Evolutionary conservation across 306 rosid species (phyloP), one percentile per base, ranked within the genome.

Genomic region (Casuarina equisetifolia): DNA sequence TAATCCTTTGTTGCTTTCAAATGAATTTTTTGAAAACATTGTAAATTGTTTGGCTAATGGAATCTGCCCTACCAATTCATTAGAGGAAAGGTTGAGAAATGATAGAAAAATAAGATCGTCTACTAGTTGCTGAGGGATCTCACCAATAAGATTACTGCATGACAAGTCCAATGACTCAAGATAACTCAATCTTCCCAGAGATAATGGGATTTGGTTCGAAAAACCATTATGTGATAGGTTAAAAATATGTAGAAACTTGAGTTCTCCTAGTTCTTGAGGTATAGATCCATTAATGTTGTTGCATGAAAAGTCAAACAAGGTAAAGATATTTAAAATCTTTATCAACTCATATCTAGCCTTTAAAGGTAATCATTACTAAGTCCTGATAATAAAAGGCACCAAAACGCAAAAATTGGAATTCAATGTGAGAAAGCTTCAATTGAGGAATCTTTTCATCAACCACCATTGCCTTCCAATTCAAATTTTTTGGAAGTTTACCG

Each of bases 221-320:
- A 84, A 11, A 50, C 70, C 8, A 49, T 82, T 82, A 1, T 42
- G 50, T 0, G 77, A 82, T 62, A 82, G 59, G 82, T 82, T 78
- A n/a, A 82, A 77, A 10, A 13, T 0, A 12, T 69, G 38, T 16
- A 87, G 80, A 0, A 78, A 76, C 36, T 10, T 73, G 8, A 82
- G 71, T 0, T 25, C 0, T 20, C 82, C 86, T 6, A 80, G 2
- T 12, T 84, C 51, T 16, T 2, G 1, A 2, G 90, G 85, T 59
- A 87, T 80, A 19, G 74, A 8, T 54, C 90, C 90, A 0, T 0
- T 9, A 9, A 87, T 73, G 1, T 46, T 5, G 80, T 87, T 87
- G 76, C 13, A 0, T 0, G 90, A 87, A 50, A 87, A 0, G 80
- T 84, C 90, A 42, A 87, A 63, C 6, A 43, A 74, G 13, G 86